Conservation (phyloP, 140 eudicot genomes). For the Oenanthe javanica region DNA sequence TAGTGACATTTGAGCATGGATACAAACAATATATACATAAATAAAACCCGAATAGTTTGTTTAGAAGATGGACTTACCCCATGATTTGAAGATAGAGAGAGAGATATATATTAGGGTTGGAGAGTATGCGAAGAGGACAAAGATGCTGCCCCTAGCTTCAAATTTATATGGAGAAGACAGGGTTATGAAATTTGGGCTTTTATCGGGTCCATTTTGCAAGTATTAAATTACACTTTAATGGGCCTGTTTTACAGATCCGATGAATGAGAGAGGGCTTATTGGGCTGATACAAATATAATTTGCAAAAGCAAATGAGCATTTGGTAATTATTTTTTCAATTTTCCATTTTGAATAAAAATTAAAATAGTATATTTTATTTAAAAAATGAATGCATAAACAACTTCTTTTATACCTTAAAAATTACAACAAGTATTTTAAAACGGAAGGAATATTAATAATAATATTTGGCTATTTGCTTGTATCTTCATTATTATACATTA, state of each 20-base stretch:
- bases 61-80: background rate
- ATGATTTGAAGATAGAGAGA: background rate
- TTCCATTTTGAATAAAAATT: too few species aligned
- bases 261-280: background rate
- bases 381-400: too few species aligned
- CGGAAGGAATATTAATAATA: too few species aligned
- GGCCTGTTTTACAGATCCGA: background rate
- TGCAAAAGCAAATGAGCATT: too few species aligned
- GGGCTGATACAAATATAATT: background rate
- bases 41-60: background rate
- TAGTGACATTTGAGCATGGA: background rate
- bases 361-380: too few species aligned
- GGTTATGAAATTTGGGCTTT: background rate
- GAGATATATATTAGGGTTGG: background rate
- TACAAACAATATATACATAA: background rate
- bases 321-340: too few species aligned
- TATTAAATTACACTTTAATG: background rate
- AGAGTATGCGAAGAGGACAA: background rate
- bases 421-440: too few species aligned
- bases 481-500: too few species aligned
- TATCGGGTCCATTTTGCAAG: background rate
- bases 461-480: too few species aligned
- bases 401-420: too few species aligned
- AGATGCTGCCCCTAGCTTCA: slow-evolving; percentile 1
- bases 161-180: too few species aligned